Percentiles rank a stretch among this genome's conserved stretches.
Conservation (phyloP, 108 stramenopile species). For the Chaetoceros tenuissimus region DNA sequence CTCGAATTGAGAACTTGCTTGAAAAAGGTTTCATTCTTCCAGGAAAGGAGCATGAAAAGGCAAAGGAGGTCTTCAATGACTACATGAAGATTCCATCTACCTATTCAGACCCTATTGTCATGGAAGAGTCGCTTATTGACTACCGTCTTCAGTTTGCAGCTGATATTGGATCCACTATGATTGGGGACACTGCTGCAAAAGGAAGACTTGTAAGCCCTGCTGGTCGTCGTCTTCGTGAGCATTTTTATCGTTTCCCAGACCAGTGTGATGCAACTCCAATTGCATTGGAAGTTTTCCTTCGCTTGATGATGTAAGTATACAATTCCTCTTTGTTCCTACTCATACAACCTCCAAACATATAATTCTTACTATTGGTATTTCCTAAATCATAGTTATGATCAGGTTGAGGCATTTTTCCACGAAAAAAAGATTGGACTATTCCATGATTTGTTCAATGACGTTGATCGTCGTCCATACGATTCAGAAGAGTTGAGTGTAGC, state of each 20-base stretch:
- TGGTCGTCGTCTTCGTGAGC: conserved; percentile 2
- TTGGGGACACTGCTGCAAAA: not conserved
- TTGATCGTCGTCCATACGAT: no score
- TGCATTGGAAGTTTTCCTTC: conserved; percentile 5
- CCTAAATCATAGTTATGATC: no score
- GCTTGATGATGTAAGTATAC: conserved; percentile 6
- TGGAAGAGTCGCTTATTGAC: conserved; percentile 1
- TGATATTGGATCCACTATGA: not conserved
- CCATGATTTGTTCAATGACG: no score
- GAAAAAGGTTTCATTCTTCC: not conserved
- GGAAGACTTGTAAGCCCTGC: conserved; percentile 2
- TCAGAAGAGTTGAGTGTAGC: no score
- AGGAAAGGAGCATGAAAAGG: not conserved
- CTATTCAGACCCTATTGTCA: conserved; percentile 1
- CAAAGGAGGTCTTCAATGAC: not conserved
- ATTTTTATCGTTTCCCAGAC: conserved; percentile 1
- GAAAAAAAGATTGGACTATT: conserved; percentile 3
- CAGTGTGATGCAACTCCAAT: conserved; percentile 6
- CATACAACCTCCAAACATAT: no score
- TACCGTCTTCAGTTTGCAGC: conserved; percentile 1
- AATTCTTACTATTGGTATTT: no score
- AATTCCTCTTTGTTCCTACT: no score
- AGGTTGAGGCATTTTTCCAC: not conserved
- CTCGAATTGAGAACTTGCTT: not conserved
- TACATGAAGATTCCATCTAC: not conserved